Percentiles rank a stretch among this genome's conserved stretches.
Evolutionary conservation across 192 early-diverging fungal genomes (phyloP).

Genomic region (Podochytrium sp.): DNA sequence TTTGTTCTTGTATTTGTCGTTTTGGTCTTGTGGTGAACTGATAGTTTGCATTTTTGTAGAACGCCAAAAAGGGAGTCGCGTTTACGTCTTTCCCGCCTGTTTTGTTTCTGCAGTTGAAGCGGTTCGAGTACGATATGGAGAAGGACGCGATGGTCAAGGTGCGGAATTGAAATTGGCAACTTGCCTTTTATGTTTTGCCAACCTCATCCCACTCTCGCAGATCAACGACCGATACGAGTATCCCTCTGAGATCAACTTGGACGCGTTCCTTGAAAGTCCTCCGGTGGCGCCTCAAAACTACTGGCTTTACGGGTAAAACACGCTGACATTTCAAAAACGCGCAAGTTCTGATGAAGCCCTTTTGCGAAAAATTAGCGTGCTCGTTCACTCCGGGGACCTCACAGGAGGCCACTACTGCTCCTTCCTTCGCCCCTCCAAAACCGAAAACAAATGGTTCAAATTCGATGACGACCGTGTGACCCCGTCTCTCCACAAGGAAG

Average conservation of each 20-base stretch:
- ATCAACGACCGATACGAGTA: slow-evolving; percentile 99
- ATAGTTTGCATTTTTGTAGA: slow-evolving; percentile 63
- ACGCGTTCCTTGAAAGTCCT: slow-evolving; percentile 69
- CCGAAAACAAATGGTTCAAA: slow-evolving; percentile 81
- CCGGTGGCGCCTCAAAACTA: slow-evolving; percentile 70
- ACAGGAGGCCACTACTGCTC: slow-evolving; percentile 95
- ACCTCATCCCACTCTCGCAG: slow-evolving; percentile 28
- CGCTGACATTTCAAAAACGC: too few relatives aligned
- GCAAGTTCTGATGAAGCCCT: too few relatives aligned
- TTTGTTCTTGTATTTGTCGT: neutral
- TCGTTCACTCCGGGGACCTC: slow-evolving; percentile 94
- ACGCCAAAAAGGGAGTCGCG: slow-evolving; percentile 95
- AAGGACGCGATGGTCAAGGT: slow-evolving; percentile 89
- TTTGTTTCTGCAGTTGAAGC: slow-evolving; percentile 93
- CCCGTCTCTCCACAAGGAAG: slow-evolving; percentile 76
- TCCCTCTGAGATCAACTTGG: slow-evolving; percentile 82
- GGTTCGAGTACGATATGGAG: slow-evolving; percentile 97
- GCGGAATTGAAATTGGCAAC: neutral
- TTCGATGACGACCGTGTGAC: slow-evolving; percentile 97
- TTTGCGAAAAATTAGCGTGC: slow-evolving; percentile 77
- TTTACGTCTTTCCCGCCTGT: slow-evolving; percentile 93
- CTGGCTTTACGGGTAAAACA: slow-evolving; percentile 80
- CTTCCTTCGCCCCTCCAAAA: slow-evolving; percentile 77
- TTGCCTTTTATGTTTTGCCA: slow-evolving; percentile 13
- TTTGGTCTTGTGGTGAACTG: neutral